phyloP scores from a whole-genome alignment of 2,329 filamentous ascomycete genomes.

The Aspergillaceae sp. region DNA sequence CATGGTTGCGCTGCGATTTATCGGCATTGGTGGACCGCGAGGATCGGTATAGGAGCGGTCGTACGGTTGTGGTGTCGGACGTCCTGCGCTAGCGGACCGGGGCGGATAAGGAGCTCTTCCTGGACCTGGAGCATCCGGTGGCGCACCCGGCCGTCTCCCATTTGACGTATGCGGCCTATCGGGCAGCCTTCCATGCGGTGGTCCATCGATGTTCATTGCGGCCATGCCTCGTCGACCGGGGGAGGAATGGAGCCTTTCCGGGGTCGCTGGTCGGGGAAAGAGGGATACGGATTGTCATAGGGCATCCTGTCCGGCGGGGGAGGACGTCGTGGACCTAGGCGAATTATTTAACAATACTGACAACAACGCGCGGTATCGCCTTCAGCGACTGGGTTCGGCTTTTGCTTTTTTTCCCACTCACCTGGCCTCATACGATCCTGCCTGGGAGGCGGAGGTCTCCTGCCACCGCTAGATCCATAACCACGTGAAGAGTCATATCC shows the following conservation, averaged over 20 bases:
- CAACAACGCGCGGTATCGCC: background rate
- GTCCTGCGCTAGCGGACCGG: constrained; percentile 20
- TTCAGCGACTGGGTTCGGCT: too few relatives aligned
- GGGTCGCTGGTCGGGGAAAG: constrained; percentile 21
- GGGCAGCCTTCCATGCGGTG: constrained; percentile 15
- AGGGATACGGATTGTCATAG: constrained; percentile 45
- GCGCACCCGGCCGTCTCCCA: constrained; percentile 24
- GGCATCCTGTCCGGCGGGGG: constrained; percentile 28
- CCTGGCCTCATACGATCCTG: constrained; percentile 24
- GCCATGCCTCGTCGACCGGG: constrained; percentile 32
- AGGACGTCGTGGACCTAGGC: constrained; percentile 20
- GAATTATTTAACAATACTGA: constrained; percentile 8
- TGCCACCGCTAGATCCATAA: constrained; percentile 12
- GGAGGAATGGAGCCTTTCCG: constrained; percentile 18
- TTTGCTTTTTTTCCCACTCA: constrained; percentile 15
- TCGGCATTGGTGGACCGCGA: constrained; percentile 15
- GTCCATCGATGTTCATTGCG: constrained; percentile 30
- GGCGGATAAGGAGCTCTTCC: constrained; percentile 15
- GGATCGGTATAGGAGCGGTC: constrained; percentile 21
- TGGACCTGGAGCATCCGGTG: constrained; percentile 16
- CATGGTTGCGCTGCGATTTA: constrained; percentile 32
- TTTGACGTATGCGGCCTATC: constrained; percentile 34
- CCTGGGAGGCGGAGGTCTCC: constrained; percentile 18
- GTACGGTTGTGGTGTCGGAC: constrained; percentile 9
- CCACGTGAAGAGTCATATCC: constrained; percentile 17